Evolutionary conservation across 1,139 yeast genomes (phyloP).

Genomic region (Yamadazyma dushanensis): DNA sequence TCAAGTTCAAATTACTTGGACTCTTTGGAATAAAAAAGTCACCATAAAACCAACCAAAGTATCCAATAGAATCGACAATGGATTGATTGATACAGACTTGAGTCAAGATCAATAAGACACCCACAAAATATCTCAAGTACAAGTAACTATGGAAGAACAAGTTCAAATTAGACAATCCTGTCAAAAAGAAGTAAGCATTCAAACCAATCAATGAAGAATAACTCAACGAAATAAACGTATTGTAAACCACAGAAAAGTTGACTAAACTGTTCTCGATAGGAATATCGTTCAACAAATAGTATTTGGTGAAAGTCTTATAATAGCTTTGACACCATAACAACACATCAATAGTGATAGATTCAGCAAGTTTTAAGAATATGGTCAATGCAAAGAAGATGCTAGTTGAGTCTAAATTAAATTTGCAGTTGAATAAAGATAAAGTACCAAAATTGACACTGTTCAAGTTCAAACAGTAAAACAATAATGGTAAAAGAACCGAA

Average conservation of each 20-base stretch:
- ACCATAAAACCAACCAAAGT: slow-evolving; percentile 89
- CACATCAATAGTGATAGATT: slow-evolving; percentile 52
- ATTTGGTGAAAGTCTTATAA: slow-evolving; percentile 63
- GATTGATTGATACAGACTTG: slow-evolving; percentile 76
- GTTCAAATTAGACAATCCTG: slow-evolving; percentile 17
- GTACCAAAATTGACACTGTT: slow-evolving; percentile 19
- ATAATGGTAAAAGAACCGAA: slow-evolving; percentile 44
- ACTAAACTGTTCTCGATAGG: slow-evolving; percentile 69
- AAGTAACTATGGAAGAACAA: slow-evolving; percentile 38
- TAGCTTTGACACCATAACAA: slow-evolving; percentile 63
- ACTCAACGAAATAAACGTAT: slow-evolving; percentile 47
- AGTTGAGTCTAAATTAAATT: slow-evolving; percentile 6
- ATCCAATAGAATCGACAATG: slow-evolving; percentile 73
- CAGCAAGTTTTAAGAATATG: slow-evolving; percentile 50
- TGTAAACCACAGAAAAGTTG: slow-evolving; percentile 77
- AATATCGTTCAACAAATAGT: slow-evolving; percentile 66
- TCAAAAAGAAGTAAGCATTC: slow-evolving; percentile 32
- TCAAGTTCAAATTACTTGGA: slow-evolving; percentile 41
- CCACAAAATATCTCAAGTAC: slow-evolving; percentile 60
- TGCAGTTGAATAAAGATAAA: slow-evolving; percentile 4
- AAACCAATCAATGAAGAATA: slow-evolving; percentile 48
- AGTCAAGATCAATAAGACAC: slow-evolving; percentile 52
- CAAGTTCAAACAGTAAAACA: slow-evolving; percentile 27
- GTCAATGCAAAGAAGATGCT: slow-evolving; percentile 42
- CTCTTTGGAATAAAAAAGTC: slow-evolving; percentile 71